phyloP scores from a whole-genome alignment of 176 grass and related monocot genomes.

The Alopecurus myosuroides region DNA sequence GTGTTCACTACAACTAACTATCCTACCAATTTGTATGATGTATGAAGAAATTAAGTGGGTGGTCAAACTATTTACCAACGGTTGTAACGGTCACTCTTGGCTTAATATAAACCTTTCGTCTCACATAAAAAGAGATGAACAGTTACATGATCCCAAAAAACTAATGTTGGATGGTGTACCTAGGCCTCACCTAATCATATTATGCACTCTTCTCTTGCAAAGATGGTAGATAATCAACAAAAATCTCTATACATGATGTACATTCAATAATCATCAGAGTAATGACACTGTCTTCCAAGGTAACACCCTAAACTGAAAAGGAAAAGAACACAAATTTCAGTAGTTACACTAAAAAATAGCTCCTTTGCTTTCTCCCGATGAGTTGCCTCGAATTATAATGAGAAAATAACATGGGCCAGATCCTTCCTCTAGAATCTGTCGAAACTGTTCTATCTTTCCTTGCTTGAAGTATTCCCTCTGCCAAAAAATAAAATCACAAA shows the following conservation, averaged over 20 bases:
- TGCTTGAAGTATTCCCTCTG: conserved; percentile 98
- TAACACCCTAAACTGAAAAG: not conserved
- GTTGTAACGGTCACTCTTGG: not conserved
- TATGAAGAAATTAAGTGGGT: no score
- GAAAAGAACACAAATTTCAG: not conserved
- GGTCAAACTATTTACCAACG: no score
- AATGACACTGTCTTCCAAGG: not conserved
- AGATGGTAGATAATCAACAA: not conserved
- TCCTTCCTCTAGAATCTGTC: conserved; percentile 95
- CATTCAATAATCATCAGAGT: not conserved
- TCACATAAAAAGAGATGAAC: not conserved
- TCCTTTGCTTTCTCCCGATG: no score
- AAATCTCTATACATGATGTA: not conserved
- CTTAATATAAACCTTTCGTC: not conserved
- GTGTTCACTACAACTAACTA: no score
- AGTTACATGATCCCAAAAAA: not conserved
- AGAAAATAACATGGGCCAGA: conserved; percentile 73
- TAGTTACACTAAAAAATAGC: no score
- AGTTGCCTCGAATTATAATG: not conserved
- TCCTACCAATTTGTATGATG: no score
- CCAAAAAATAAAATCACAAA: conserved; percentile 16
- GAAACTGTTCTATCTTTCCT: conserved; percentile 83
- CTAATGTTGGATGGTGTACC: not conserved
- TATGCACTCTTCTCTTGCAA: not conserved
- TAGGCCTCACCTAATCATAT: not conserved